phyloP scores from a whole-genome alignment of 768 basidiomycete genomes.

The Pisolithus orientalis region DNA sequence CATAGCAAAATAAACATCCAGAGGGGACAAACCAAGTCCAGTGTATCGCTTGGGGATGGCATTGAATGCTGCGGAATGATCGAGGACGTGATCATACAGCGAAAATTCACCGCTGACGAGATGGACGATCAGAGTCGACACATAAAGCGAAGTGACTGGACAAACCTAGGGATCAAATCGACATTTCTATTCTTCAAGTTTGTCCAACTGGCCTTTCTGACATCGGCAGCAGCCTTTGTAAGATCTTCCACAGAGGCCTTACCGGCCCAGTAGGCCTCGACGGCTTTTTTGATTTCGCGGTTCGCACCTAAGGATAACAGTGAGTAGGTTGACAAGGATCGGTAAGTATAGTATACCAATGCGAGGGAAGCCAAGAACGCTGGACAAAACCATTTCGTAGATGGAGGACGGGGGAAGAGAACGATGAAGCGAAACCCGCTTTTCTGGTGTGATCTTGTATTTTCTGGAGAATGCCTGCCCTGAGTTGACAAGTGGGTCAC shows the following conservation, averaged over 20 bases:
- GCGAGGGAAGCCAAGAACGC: constrained; percentile 89
- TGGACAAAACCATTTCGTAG: constrained; percentile 63
- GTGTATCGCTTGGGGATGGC: constrained; percentile 93
- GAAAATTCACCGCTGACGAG: constrained; percentile 88
- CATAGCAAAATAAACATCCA: constrained; percentile 98
- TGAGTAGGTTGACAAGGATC: not conserved
- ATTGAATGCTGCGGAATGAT: constrained; percentile 94
- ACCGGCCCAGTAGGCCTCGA: constrained; percentile 97
- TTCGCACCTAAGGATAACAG: constrained; percentile 56
- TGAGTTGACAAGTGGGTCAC: constrained; percentile 13
- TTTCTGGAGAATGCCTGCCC: constrained; percentile 24
- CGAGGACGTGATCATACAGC: constrained; percentile 97
- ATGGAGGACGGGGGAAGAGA: constrained; percentile 12
- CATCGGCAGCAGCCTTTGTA: constrained; percentile 78
- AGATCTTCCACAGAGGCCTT: constrained; percentile 86
- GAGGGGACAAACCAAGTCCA: constrained; percentile 75
- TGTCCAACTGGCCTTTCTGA: constrained; percentile 86
- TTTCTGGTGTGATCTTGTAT: constrained; percentile 23
- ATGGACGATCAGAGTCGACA: constrained; percentile 13
- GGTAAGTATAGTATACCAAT: constrained; percentile 41
- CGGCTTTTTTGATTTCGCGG: constrained; percentile 96
- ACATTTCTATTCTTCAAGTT: constrained; percentile 80
- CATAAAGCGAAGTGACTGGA: constrained; percentile 4
- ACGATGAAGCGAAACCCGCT: constrained; percentile 3
- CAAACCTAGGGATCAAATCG: constrained; percentile 86